Evolutionary conservation across 1,284 basidiomycete genomes (phyloP), one percentile per base, ranked within the genome.

Genomic region (Pseudozyma sp.): DNA sequence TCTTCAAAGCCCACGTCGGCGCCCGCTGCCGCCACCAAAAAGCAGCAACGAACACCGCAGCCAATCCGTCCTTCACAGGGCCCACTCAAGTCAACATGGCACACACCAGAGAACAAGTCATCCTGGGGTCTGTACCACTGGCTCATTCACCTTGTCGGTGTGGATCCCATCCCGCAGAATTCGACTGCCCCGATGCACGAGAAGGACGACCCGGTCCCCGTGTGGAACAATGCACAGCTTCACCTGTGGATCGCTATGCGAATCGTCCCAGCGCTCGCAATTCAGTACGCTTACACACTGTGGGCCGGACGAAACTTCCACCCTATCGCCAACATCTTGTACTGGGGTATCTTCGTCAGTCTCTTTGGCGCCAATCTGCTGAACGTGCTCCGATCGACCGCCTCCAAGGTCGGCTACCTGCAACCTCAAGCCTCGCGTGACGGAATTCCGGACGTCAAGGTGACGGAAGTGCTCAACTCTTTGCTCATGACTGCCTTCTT

Each of bases 401-500:
- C 57, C 16, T 17, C 52, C n/a, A 57, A 52, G 13, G 70, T 73
- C 39, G 81, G 81, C 13, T 81, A 58, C 74, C 71, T 82, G 8
- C 73, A 78, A 44, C 75, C 77, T 37, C 40, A 68, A 8, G 52
- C 49, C 2, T 17, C 63, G 4, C 68, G 81, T 4, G 80, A 82
- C 37, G 67, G 68, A 9, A 60, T 81, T 9, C 71, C 80, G 2
- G 77, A 79, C 37, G 39, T 53, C 24, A 58, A 59, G 16, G 57
- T 64, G 5, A 31, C 40, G 0, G 55, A 74, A 46, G 74, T 82
- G 3, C 37, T 77, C 11, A 60, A 63, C 43, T 68, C 70, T 7
- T 17, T 79, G 16, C 35, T 79, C 40, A 49, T 54, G 51, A 68
- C 69, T 13, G 56, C 72, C n/a, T 43, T 70, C 16, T 55, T 80